These are phyloP conservation scores for Sarocladiaceae sp. DNA, from an alignment of 2,329 filamentous ascomycete species.

Conservation along the genomic window DNA sequence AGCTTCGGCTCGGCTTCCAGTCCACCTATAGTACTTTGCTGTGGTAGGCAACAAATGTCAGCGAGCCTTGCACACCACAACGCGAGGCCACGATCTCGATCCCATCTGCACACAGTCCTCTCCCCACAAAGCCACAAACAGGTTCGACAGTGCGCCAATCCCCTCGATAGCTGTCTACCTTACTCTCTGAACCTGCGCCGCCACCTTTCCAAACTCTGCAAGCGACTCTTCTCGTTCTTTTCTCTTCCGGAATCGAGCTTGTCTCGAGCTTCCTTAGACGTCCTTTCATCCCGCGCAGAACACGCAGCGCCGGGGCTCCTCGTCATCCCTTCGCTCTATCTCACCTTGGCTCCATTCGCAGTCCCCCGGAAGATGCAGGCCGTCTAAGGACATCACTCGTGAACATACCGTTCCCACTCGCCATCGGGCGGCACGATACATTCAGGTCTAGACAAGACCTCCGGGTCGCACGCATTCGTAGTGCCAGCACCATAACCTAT, in stretches of 20 bases:
- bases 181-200: too few relatives aligned
- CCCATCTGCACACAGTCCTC: background rate
- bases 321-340: background rate
- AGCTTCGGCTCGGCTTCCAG: background rate
- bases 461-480: background rate
- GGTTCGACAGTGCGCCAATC: background rate
- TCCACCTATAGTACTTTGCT: too few relatives aligned
- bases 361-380: background rate
- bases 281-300: slow-evolving; percentile 4
- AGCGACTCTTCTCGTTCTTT: background rate
- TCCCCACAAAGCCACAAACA: slow-evolving; percentile 1
- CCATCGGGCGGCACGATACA: background rate
- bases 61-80: background rate
- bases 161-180: background rate
- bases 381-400: too few relatives aligned
- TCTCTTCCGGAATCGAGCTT: background rate
- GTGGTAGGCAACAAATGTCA: background rate
- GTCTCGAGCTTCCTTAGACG: background rate
- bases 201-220: too few relatives aligned
- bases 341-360: background rate
- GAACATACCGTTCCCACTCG: too few relatives aligned
- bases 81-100: slow-evolving; percentile 6
- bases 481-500: background rate
- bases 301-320: slow-evolving; percentile 5
- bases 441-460: background rate